Evolutionary conservation across 75 land plant genomes (phyloP).

Genomic region (Selaginella tamariscina): DNA sequence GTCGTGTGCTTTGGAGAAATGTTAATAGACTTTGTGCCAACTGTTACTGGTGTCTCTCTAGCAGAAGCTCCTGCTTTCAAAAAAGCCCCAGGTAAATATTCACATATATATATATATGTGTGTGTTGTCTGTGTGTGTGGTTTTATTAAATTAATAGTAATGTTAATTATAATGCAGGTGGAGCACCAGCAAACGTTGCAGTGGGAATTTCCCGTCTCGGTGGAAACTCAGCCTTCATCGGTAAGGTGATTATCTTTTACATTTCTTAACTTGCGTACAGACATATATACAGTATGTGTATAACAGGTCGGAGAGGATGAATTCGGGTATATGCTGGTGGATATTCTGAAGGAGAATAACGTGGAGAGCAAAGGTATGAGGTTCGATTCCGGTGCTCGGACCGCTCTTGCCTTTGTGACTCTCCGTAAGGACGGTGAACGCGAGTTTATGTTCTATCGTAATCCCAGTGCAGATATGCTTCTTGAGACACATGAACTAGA

Average conservation of each 20-base stretch:
- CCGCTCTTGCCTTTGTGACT: conserved; percentile 7
- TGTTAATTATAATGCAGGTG: too few relatives aligned
- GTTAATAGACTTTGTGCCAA: conserved; percentile 91
- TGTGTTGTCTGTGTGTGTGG: too few relatives aligned
- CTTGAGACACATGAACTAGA: conserved; percentile 44
- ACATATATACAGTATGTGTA: background rate
- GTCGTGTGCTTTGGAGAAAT: conserved; percentile 94
- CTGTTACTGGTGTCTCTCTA: conserved; percentile 58
- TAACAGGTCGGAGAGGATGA: conserved; percentile 33
- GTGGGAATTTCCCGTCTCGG: conserved; percentile 86
- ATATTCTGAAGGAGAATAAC: conserved; percentile 23
- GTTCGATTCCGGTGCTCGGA: conserved; percentile 21
- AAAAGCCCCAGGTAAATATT: conserved; percentile 85
- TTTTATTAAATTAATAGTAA: too few relatives aligned
- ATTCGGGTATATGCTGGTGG: conserved; percentile 26
- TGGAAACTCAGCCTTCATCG: conserved; percentile 78
- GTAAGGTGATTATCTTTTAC: conserved; percentile 38
- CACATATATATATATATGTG: too few relatives aligned
- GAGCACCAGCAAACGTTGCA: conserved; percentile 98
- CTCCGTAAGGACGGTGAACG: conserved; percentile 47
- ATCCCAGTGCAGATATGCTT: conserved; percentile 75
- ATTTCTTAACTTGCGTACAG: background rate
- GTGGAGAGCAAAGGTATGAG: conserved; percentile 23
- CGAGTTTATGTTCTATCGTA: conserved; percentile 61
- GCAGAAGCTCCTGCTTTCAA: conserved; percentile 82